These are phyloP conservation scores for Ramalina peruviana DNA, from an alignment of 495 filamentous ascomycete species.

Conservation along the genomic window DNA sequence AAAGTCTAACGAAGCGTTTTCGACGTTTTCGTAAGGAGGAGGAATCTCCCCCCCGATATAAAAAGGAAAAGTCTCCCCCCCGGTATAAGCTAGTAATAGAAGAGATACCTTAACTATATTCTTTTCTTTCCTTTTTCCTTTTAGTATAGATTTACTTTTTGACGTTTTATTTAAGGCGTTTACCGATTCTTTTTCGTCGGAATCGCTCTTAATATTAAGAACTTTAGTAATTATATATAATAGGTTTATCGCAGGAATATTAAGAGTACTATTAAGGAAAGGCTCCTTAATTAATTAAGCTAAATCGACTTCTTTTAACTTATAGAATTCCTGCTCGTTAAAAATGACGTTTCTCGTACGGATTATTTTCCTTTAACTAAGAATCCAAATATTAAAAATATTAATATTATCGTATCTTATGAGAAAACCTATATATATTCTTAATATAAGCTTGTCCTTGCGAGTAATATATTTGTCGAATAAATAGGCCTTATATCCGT, in stretches of 20 bases:
- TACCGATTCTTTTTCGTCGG: no score
- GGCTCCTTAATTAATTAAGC: background rate
- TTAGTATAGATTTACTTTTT: no score
- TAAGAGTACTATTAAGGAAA: no score
- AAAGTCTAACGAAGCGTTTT: background rate
- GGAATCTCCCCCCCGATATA: background rate
- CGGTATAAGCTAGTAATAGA: slow-evolving; percentile 3
- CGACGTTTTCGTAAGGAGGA: background rate
- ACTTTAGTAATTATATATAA: no score
- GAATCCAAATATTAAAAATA: background rate
- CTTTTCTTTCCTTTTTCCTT: no score
- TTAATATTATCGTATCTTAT: background rate
- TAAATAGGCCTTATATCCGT: background rate
- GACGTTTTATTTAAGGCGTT: no score
- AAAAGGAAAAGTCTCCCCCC: background rate
- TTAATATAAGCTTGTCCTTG: background rate
- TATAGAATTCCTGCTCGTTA: background rate
- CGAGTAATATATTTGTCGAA: slow-evolving; percentile 1
- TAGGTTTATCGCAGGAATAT: no score
- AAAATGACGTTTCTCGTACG: slow-evolving; percentile 1
- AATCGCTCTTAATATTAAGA: no score
- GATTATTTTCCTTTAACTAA: background rate
- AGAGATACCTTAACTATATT: background rate
- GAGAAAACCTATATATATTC: background rate
- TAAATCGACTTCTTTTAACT: background rate